Conservation (phyloP, 768 basidiomycete species). For the Suillus brevipes region DNA sequence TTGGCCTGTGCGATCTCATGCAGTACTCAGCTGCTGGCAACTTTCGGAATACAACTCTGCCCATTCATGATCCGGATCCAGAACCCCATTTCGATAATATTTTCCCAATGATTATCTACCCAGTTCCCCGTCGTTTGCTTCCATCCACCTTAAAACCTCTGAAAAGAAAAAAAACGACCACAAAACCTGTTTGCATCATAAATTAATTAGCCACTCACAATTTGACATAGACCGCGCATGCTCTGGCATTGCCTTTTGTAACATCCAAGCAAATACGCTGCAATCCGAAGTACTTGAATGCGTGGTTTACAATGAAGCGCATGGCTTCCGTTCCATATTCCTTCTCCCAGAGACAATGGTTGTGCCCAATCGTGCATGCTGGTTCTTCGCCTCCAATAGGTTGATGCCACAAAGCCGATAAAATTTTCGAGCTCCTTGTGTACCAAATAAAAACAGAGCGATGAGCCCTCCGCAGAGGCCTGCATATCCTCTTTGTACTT, state of each 20-base stretch:
- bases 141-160: constrained; percentile 37
- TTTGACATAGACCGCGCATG: constrained; percentile 34
- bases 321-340: constrained; percentile 38
- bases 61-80: constrained; percentile 35
- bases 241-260: constrained; percentile 35
- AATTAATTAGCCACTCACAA: constrained; percentile 29
- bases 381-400: constrained; percentile 22
- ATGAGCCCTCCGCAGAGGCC: constrained; percentile 3
- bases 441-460: constrained; percentile 22
- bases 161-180: neutral
- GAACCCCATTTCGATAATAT: constrained; percentile 32
- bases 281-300: constrained; percentile 35
- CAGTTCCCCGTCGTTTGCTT: constrained; percentile 17
- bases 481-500: neutral
- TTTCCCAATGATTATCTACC: constrained; percentile 28
- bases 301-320: constrained; percentile 36
- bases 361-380: constrained; percentile 28
- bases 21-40: neutral
- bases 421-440: constrained; percentile 18
- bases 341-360: constrained; percentile 20
- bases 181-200: neutral
- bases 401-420: constrained; percentile 25
- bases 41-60: neutral
- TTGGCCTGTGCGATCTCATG: neutral
- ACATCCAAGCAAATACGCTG: constrained; percentile 39